Conservation (phyloP, 2,329 filamentous ascomycete genomes). For the Diaporthe citri region DNA sequence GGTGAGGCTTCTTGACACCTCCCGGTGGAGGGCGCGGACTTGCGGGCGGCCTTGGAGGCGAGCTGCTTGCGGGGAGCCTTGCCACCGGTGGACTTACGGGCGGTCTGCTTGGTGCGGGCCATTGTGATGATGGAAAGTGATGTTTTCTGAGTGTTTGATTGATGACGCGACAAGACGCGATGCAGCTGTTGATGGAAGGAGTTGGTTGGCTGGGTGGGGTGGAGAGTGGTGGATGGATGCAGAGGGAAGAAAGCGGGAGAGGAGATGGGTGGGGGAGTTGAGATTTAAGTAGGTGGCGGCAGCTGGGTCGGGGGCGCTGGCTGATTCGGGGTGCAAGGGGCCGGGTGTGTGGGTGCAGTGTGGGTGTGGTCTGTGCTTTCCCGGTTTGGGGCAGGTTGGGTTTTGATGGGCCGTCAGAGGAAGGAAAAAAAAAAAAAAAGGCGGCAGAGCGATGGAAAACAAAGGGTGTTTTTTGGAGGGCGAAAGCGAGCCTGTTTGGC, state of each 20-base stretch:
- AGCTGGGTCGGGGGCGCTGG: slow-evolving; percentile 47
- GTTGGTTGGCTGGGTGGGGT: slow-evolving; percentile 42
- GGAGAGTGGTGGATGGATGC: slow-evolving; percentile 48
- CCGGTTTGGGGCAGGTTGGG: slow-evolving; percentile 44
- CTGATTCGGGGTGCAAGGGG: slow-evolving; percentile 50
- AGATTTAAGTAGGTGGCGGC: slow-evolving; percentile 53
- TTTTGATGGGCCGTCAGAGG: slow-evolving; percentile 5
- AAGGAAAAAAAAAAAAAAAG: slow-evolving; percentile 44
- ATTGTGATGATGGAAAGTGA: slow-evolving; percentile 58
- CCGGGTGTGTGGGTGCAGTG: slow-evolving; percentile 32
- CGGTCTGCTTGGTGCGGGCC: slow-evolving; percentile 76
- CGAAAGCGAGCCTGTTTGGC: slow-evolving; percentile 41
- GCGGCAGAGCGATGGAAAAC: slow-evolving; percentile 45
- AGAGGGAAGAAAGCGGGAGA: slow-evolving; percentile 52
- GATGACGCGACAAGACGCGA: slow-evolving; percentile 42
- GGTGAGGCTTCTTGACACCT: slow-evolving; percentile 96
- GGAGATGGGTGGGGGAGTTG: slow-evolving; percentile 57
- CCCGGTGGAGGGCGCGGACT: slow-evolving; percentile 97
- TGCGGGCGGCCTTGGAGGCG: slow-evolving; percentile 98
- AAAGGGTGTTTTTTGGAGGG: slow-evolving; percentile 42
- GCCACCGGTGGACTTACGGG: slow-evolving; percentile 83
- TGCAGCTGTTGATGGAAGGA: slow-evolving; percentile 48
- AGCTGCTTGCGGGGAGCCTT: slow-evolving; percentile 94
- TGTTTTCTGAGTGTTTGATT: slow-evolving; percentile 44
- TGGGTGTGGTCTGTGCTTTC: slow-evolving; percentile 44